Evolutionary conservation across 164 flowering plant species (phyloP).

Genomic region (Nymphaea thermarum): DNA sequence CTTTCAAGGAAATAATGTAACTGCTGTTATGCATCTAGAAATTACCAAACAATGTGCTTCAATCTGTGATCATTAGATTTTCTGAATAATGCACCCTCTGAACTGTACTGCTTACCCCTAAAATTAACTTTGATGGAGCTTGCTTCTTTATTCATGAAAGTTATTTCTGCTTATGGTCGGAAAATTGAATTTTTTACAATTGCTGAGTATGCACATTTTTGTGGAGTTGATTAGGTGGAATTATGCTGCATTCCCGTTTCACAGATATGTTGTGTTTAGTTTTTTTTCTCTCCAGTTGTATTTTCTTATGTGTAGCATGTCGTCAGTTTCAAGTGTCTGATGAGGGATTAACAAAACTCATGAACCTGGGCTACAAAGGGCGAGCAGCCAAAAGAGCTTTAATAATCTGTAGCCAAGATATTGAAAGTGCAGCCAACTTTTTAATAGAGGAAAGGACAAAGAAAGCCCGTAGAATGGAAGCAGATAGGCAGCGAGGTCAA

Average conservation of each 20-base stretch:
- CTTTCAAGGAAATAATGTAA: not conserved
- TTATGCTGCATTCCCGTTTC: not conserved
- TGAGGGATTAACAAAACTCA: constrained; percentile 58
- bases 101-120: not conserved
- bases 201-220: not conserved
- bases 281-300: not conserved
- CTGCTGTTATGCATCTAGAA: not conserved
- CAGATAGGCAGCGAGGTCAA: constrained; percentile 33
- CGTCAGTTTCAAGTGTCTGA: constrained; percentile 79
- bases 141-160: not conserved
- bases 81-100: not conserved
- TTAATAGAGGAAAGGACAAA: constrained; percentile 55
- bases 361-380: constrained; percentile 84
- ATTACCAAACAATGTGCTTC: too few species aligned
- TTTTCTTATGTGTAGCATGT: not conserved
- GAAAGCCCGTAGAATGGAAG: constrained; percentile 31
- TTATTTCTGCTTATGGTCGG: not conserved
- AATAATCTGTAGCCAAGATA: constrained; percentile 59
- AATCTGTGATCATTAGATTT: not conserved
- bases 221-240: not conserved
- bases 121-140: not conserved
- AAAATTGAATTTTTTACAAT: too few species aligned
- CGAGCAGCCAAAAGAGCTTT: constrained; percentile 64
- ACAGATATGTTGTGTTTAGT: not conserved
- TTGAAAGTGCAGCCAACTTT: constrained; percentile 54